Conservation (phyloP, 2,329 filamentous ascomycete genomes). For the Microcyclospora pomicola region DNA sequence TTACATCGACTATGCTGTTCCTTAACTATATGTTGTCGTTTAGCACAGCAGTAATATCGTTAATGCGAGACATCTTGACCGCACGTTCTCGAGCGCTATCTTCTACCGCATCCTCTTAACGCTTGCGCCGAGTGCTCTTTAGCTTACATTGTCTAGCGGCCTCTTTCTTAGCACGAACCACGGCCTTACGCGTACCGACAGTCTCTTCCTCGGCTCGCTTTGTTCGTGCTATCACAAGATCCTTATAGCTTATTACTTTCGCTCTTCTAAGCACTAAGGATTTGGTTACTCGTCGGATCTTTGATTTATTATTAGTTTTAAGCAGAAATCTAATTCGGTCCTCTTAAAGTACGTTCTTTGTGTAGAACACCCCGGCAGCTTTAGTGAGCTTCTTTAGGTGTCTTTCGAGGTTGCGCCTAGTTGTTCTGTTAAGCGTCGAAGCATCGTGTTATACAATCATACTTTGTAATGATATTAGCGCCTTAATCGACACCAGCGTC, state of each 20-base stretch:
- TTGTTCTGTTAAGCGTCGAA: not conserved
- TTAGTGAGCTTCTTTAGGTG: conserved; percentile 2
- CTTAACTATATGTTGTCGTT: too few relatives aligned
- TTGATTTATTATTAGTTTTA: conserved; percentile 18
- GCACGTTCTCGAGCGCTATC: too few relatives aligned
- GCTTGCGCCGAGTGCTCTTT: too few relatives aligned
- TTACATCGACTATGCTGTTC: too few relatives aligned
- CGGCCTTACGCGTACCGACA: too few relatives aligned
- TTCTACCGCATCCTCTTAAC: too few relatives aligned
- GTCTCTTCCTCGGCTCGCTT: conserved; percentile 11
- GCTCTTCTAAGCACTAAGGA: conserved; percentile 14
- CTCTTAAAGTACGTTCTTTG: conserved; percentile 1
- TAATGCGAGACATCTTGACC: too few relatives aligned
- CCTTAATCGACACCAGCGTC: conserved; percentile 1
- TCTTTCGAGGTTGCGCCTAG: not conserved
- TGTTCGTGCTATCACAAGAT: conserved; percentile 11
- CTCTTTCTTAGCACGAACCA: too few relatives aligned
- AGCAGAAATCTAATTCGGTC: conserved; percentile 8
- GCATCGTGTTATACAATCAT: not conserved
- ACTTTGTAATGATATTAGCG: not conserved
- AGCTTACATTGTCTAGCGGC: too few relatives aligned
- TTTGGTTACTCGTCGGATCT: conserved; percentile 13
- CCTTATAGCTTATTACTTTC: conserved; percentile 16
- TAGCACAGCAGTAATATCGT: too few relatives aligned
- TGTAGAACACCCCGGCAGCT: not conserved